phyloP scores from a whole-genome alignment of 768 basidiomycete species.

The Tylopilus subfusipes region DNA sequence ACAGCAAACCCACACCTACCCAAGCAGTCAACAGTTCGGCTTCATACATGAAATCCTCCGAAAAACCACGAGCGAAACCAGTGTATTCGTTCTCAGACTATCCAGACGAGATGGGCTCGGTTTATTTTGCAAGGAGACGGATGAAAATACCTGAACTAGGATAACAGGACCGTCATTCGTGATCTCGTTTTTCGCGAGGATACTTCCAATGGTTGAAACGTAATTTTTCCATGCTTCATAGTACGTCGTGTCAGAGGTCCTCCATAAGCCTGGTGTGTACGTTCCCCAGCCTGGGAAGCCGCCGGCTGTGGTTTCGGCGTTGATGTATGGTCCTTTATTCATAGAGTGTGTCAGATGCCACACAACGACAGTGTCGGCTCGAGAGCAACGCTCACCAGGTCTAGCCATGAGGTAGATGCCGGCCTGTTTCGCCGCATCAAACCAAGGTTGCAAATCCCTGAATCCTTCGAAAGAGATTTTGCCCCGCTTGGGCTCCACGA shows the following conservation, averaged over 20 bases:
- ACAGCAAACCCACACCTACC: constrained; percentile 8
- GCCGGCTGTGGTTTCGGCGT: constrained; percentile 33
- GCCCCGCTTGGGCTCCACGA: constrained; percentile 39
- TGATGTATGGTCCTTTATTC: constrained; percentile 26
- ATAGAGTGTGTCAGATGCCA: background rate
- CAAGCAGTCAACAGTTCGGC: constrained; percentile 31
- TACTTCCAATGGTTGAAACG: constrained; percentile 45
- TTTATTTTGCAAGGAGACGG: constrained; percentile 28
- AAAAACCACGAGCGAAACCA: constrained; percentile 32
- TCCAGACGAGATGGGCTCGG: background rate
- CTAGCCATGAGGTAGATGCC: constrained; percentile 28
- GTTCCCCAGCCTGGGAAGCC: constrained; percentile 59
- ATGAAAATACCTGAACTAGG: constrained; percentile 26
- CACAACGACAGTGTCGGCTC: background rate
- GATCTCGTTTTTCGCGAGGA: constrained; percentile 54
- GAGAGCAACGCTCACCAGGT: constrained; percentile 16
- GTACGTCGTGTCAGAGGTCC: constrained; percentile 50
- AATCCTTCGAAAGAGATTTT: constrained; percentile 53
- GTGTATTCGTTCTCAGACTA: constrained; percentile 57
- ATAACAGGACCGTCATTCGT: constrained; percentile 57
- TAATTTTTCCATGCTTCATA: constrained; percentile 53
- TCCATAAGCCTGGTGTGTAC: constrained; percentile 46
- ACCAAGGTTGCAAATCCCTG: constrained; percentile 29
- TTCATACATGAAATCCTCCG: constrained; percentile 45
- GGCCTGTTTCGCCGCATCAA: constrained; percentile 28